Conservation (phyloP, 2,329 filamentous ascomycete species). For the Colletotrichum scovillei region DNA sequence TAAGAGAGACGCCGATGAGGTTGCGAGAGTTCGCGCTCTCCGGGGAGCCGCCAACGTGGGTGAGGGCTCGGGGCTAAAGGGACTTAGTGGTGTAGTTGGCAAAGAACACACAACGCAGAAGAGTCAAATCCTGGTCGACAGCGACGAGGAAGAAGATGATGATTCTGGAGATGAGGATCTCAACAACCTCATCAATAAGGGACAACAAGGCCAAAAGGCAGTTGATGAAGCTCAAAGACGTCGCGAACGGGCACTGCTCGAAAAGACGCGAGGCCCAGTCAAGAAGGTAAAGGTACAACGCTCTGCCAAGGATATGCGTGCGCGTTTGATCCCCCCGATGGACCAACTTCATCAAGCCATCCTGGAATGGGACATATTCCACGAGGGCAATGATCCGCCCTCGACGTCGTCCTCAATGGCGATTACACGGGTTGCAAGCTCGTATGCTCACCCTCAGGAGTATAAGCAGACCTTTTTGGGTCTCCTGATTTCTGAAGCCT, state of each 20-base stretch:
- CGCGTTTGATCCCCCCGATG: slow-evolving; percentile 90
- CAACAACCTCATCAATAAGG: slow-evolving; percentile 59
- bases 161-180: slow-evolving; percentile 67
- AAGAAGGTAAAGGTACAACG: slow-evolving; percentile 85
- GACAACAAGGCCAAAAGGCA: slow-evolving; percentile 59
- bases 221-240: slow-evolving; percentile 60
- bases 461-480: slow-evolving; percentile 94
- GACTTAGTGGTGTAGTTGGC: slow-evolving; percentile 75
- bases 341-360: slow-evolving; percentile 86
- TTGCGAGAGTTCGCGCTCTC: slow-evolving; percentile 75
- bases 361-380: slow-evolving; percentile 95
- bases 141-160: slow-evolving; percentile 72
- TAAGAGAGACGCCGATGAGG: slow-evolving; percentile 76
- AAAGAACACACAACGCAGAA: slow-evolving; percentile 82
- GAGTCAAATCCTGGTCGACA: slow-evolving; percentile 91
- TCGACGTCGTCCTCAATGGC: slow-evolving; percentile 66
- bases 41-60: slow-evolving; percentile 69
- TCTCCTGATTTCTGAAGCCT: slow-evolving; percentile 90
- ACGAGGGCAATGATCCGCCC: slow-evolving; percentile 87
- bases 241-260: slow-evolving; percentile 59
- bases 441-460: slow-evolving; percentile 78
- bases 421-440: slow-evolving; percentile 81
- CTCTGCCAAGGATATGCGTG: slow-evolving; percentile 93
- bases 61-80: slow-evolving; percentile 82
- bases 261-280: slow-evolving; percentile 76